phyloP scores from a whole-genome alignment of 371 early-diverging fungal genomes.

The Cokeromyces recurvatus region DNA sequence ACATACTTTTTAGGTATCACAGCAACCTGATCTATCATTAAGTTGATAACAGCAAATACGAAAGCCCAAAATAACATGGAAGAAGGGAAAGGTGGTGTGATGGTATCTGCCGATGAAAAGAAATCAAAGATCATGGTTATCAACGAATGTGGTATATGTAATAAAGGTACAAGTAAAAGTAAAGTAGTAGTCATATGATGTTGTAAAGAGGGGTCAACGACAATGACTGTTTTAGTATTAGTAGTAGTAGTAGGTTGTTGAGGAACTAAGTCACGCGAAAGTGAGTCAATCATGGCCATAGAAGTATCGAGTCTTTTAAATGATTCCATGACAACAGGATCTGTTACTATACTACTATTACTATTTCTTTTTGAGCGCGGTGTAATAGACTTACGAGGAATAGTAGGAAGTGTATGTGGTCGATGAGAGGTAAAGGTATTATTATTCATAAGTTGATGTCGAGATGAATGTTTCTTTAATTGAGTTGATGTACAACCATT shows the following conservation, averaged over 20 bases:
- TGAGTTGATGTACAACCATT: no score
- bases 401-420: conserved; percentile 2
- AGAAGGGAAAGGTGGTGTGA: no score
- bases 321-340: conserved; percentile 32
- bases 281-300: conserved; percentile 42
- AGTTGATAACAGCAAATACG: conserved; percentile 29
- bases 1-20: conserved; percentile 3
- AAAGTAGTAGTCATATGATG: conserved; percentile 7
- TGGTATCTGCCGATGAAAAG: no score
- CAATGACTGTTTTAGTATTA: no score
- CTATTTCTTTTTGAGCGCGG: conserved; percentile 1
- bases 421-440: no score
- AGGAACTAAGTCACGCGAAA: conserved; percentile 40
- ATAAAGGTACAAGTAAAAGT: conserved; percentile 26
- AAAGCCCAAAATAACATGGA: conserved; percentile 35
- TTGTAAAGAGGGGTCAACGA: no score
- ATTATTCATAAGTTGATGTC: no score
- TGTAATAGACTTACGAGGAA: conserved; percentile 4
- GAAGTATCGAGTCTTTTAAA: conserved; percentile 37
- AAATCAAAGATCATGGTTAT: conserved; percentile 33
- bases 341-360: background rate
- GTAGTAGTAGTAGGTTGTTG: background rate
- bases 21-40: conserved; percentile 26
- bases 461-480: no score
- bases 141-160: conserved; percentile 36